Evolutionary conservation across 192 early-diverging fungal species (phyloP), one percentile per base, ranked within the genome.

Genomic region (Coemansia sp.): DNA sequence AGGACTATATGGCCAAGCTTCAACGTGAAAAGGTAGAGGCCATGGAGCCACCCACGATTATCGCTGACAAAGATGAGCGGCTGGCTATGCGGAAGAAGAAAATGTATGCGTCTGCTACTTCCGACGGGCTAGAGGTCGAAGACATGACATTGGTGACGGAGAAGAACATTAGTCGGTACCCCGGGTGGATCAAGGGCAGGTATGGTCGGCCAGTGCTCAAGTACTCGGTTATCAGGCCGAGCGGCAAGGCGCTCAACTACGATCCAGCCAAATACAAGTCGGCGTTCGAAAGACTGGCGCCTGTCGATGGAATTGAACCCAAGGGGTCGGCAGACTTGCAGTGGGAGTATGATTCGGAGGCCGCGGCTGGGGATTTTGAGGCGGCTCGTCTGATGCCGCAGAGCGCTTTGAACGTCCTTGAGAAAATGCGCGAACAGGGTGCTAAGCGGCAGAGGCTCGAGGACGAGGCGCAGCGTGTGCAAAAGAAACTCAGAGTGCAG

Each of bases 171-270:
- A 84, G 86, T 24, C 84, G 81, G 39, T 86, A 88, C 31, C 79
- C 68, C 20, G 90, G 89, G 5, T 95, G 94, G 92, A 86, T 87
- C 61, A 79, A 86, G 66, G 87, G 88, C 18, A 70, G 89, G 39
- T 93, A 91, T 80, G 90, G 89, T 65, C 87, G 91, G 24, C 91
- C 90, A 10, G 90, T 93, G 49, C 82, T 91, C 9, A 87, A 91
- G 43, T 86, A 92, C 83, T 83, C 85, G n/a, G 52, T 91, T 27
- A 73, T 81, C 29, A 88, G 76, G 69, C 73, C 75, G 22, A 83
- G 88, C 68, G 88, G 89, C 10, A 84, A 85, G 53, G 61, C 46
- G 77, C 83, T 94, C 73, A 88, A 85, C 12, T 89, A 87, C 66
- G 91, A 94, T 44, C 91, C 91, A 3, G 75, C 81, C 7, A 85